Conservation (phyloP, 176 grass and related monocot species). For the Avena insularis region DNA sequence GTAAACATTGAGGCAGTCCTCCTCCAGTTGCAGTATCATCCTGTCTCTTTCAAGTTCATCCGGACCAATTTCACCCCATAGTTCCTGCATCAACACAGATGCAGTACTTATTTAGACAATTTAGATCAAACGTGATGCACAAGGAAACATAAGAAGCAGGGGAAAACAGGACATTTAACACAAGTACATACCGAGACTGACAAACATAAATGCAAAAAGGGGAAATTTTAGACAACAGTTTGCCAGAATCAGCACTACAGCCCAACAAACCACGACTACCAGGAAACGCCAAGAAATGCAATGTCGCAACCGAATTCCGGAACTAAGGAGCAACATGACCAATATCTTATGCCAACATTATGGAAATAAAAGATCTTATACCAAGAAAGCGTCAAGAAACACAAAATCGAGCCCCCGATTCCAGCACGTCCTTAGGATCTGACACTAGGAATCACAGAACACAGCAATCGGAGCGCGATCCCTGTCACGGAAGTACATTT, state of each 20-base stretch:
- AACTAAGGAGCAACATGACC: not conserved
- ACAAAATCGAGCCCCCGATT: not conserved
- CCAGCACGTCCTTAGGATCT: not conserved
- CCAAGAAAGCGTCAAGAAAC: conserved; percentile 35
- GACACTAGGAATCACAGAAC: not conserved
- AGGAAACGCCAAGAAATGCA: not conserved
- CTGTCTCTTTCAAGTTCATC: conserved; percentile 71
- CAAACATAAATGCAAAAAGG: not conserved
- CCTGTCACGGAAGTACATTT: not conserved
- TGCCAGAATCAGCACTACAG: not conserved
- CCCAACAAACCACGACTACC: not conserved
- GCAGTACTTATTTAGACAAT: not conserved
- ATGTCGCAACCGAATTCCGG: not conserved
- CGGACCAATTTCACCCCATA: conserved; percentile 88
- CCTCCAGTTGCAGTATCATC: conserved; percentile 76
- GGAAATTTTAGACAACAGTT: not conserved
- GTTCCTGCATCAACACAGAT: conserved; percentile 45
- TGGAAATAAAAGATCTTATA: not conserved
- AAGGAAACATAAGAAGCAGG: not conserved
- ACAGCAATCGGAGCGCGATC: not conserved
- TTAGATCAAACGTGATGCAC: not conserved
- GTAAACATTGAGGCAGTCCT: conserved; percentile 89
- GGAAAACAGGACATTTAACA: not conserved
- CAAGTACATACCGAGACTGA: not conserved
- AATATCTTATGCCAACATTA: not conserved